Percentiles rank a stretch among this genome's conserved stretches.
Conservation (phyloP, 441 rosid genomes). For the Pelargonium fulgidum region DNA sequence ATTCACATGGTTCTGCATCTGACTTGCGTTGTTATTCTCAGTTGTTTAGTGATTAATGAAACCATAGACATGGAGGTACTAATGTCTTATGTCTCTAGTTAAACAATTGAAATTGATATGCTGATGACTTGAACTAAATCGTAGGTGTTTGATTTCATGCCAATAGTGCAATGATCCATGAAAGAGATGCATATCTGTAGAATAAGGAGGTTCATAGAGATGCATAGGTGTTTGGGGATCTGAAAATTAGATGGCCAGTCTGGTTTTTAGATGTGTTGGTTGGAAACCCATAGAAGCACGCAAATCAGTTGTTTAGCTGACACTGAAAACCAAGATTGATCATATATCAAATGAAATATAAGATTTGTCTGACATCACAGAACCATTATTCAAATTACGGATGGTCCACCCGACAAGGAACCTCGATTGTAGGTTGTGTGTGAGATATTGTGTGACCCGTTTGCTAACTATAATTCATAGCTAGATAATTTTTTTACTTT, state of each 20-base stretch:
- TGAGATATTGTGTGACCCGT: slow-evolving; percentile 19
- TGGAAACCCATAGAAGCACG: slow-evolving; percentile 50
- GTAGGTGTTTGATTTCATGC: slow-evolving; percentile 2
- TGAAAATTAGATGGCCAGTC: slow-evolving; percentile 19
- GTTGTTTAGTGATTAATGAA: slow-evolving; percentile 11
- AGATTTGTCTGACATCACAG: slow-evolving; percentile 30
- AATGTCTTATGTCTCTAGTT: not conserved
- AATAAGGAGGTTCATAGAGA: slow-evolving; percentile 18
- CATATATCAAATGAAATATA: slow-evolving; percentile 6
- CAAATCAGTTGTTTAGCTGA: slow-evolving; percentile 66
- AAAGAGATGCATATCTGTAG: slow-evolving; percentile 14
- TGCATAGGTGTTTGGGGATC: slow-evolving; percentile 17
- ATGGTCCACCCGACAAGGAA: slow-evolving; percentile 38
- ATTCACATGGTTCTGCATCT: not conserved
- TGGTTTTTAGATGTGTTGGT: slow-evolving; percentile 34
- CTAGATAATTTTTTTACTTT: slow-evolving; percentile 12
- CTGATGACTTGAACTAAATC: slow-evolving; percentile 7
- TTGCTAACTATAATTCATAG: slow-evolving; percentile 28
- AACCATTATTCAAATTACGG: slow-evolving; percentile 23
- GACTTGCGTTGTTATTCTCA: slow-evolving; percentile 1
- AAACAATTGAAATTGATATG: not conserved
- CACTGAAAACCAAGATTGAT: slow-evolving; percentile 24
- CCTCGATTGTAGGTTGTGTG: slow-evolving; percentile 30
- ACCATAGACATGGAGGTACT: slow-evolving; percentile 3
- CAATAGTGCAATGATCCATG: slow-evolving; percentile 9